phyloP scores from a whole-genome alignment of 2,329 filamentous ascomycete species.

The Stagonosporopsis cucurbitacearum region DNA sequence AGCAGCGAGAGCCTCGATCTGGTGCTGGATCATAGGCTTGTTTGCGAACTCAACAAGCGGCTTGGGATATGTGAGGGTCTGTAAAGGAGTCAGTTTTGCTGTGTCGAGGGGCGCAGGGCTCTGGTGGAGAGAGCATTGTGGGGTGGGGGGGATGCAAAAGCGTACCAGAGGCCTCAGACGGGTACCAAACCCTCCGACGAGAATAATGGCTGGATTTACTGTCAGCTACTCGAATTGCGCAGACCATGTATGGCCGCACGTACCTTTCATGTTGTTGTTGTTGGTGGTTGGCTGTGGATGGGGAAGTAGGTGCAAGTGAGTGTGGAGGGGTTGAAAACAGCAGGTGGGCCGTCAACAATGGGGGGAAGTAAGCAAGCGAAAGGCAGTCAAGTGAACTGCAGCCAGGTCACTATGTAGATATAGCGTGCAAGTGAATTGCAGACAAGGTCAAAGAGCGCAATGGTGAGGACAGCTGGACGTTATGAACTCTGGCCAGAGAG shows the following conservation, averaged over 20 bases:
- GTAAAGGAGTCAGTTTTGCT: constrained; percentile 33
- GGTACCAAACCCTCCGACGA: constrained; percentile 98
- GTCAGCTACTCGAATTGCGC: constrained; percentile 16
- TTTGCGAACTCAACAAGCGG: constrained; percentile 98
- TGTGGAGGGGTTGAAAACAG: constrained; percentile 20
- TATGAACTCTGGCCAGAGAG: constrained; percentile 21
- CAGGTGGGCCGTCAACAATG: constrained; percentile 24
- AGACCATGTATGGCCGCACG: not conserved
- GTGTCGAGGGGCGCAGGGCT: constrained; percentile 29
- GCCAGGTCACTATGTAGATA: constrained; percentile 8
- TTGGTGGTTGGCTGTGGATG: constrained; percentile 16
- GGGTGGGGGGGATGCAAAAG: constrained; percentile 20
- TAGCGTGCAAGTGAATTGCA: constrained; percentile 20
- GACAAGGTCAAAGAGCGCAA: constrained; percentile 28
- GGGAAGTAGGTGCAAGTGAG: constrained; percentile 11
- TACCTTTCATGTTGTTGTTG: constrained; percentile 51
- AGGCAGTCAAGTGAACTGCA: constrained; percentile 10
- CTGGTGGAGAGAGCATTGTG: constrained; percentile 27
- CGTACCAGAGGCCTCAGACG: constrained; percentile 91
- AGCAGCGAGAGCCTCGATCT: constrained; percentile 91
- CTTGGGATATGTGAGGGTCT: constrained; percentile 97
- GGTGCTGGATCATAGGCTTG: constrained; percentile 98
- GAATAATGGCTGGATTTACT: constrained; percentile 78
- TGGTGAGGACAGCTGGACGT: constrained; percentile 36
- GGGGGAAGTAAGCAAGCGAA: constrained; percentile 17